A percentile compares a stretch with the other conserved stretches of the same genome.
Conservation (phyloP, 345 rosid species). For the Tarenaya hassleriana region DNA sequence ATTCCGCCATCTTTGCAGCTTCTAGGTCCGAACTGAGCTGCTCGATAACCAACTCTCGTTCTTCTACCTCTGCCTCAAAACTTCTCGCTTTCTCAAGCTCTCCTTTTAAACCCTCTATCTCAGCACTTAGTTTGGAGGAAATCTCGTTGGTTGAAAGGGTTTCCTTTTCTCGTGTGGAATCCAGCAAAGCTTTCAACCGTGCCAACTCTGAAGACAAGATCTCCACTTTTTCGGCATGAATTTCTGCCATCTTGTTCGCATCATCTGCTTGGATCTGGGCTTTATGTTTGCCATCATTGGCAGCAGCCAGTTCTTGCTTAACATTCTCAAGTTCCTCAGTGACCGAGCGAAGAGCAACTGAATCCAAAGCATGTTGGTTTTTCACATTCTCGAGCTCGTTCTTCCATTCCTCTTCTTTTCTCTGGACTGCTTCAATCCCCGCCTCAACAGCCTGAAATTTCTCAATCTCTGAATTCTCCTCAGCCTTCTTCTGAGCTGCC, state of each 20-base stretch:
- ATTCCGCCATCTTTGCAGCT: conserved; percentile 78
- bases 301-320: conserved; percentile 62
- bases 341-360: conserved; percentile 55
- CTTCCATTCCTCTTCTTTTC: conserved; percentile 79
- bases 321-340: conserved; percentile 59
- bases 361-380: conserved; percentile 74
- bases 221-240: conserved; percentile 71
- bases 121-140: conserved; percentile 45
- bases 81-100: conserved; percentile 52
- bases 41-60: conserved; percentile 55
- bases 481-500: conserved; percentile 71
- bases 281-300: conserved; percentile 67
- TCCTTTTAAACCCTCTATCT: conserved; percentile 44
- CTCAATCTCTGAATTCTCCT: conserved; percentile 72
- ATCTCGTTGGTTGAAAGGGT: conserved; percentile 45
- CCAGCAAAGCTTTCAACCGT: conserved; percentile 60
- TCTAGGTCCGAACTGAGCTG: conserved; percentile 72
- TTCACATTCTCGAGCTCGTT: conserved; percentile 66
- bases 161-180: conserved; percentile 56
- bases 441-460: conserved; percentile 87
- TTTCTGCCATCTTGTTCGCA: conserved; percentile 76
- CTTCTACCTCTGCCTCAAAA: conserved; percentile 45
- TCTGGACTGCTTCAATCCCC: conserved; percentile 71
- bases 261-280: conserved; percentile 73
- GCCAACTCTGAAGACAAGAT: conserved; percentile 60